Conservation (phyloP, 2,329 filamentous ascomycete species). For the Cryphonectria nitschkei region DNA sequence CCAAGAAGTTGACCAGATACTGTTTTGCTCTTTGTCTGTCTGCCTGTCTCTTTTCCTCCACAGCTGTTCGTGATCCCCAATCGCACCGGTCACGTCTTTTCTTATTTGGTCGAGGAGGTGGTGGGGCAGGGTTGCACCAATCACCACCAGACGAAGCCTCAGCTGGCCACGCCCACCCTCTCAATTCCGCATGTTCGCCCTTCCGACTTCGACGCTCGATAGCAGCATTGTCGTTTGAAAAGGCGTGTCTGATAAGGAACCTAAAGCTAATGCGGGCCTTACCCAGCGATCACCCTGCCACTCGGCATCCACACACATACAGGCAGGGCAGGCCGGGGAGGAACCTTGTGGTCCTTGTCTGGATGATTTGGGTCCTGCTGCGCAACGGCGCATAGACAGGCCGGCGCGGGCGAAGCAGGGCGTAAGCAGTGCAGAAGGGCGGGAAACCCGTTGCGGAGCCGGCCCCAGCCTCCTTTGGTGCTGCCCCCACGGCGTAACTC, state of each 20-base stretch:
- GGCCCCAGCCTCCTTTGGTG: slow-evolving; percentile 12
- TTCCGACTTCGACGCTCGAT: neutral
- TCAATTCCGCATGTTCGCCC: neutral
- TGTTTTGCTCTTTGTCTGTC: neutral
- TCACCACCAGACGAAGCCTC: neutral
- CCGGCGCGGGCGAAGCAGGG: neutral
- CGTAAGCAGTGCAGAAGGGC: slow-evolving; percentile 13
- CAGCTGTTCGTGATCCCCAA: too few relatives aligned
- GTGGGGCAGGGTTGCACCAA: too few relatives aligned
- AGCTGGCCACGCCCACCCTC: neutral
- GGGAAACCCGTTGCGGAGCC: neutral
- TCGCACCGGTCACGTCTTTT: too few relatives aligned
- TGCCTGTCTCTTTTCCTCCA: too few relatives aligned
- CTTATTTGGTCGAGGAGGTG: too few relatives aligned
- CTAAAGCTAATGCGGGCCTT: neutral
- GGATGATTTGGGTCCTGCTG: neutral
- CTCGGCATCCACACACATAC: neutral
- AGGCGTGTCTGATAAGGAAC: neutral
- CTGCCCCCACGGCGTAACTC: too few relatives aligned
- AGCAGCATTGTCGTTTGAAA: neutral
- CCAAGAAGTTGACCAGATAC: too few relatives aligned
- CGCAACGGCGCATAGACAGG: slow-evolving; percentile 17
- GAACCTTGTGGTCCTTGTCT: neutral
- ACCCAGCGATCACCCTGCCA: slow-evolving; percentile 5
- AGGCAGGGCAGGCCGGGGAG: neutral